Evolutionary conservation across 2,329 filamentous ascomycete genomes (phyloP).

Genomic region (Blumeria graminis): DNA sequence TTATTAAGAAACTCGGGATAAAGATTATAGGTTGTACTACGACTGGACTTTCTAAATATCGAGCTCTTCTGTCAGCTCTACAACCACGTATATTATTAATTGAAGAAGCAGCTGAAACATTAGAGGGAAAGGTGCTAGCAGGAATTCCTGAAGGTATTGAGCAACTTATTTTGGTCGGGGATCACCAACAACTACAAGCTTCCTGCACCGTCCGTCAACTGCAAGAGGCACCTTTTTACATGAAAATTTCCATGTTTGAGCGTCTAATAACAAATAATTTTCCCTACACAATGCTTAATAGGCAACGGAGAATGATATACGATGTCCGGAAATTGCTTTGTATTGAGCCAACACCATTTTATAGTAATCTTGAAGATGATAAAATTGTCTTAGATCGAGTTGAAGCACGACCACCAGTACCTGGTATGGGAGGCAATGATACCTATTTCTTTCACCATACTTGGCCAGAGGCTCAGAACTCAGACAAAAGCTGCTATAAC

Average conservation of each 20-base stretch:
- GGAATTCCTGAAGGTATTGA: slow-evolving; percentile 36
- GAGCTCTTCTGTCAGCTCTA: slow-evolving; percentile 32
- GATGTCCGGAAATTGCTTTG: slow-evolving; percentile 35
- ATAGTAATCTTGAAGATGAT: slow-evolving; percentile 33
- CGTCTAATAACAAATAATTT: slow-evolving; percentile 32
- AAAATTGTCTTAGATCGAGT: slow-evolving; percentile 26
- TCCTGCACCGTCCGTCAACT: slow-evolving; percentile 30
- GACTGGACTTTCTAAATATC: slow-evolving; percentile 46
- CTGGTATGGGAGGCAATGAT: slow-evolving; percentile 36
- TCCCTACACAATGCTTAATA: slow-evolving; percentile 29
- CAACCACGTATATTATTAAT: slow-evolving; percentile 38
- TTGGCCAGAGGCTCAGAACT: slow-evolving; percentile 39
- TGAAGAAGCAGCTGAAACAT: slow-evolving; percentile 42
- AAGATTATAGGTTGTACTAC: slow-evolving; percentile 26
- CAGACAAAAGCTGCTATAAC: slow-evolving; percentile 44
- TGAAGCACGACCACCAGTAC: slow-evolving; percentile 24
- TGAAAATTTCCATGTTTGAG: slow-evolving; percentile 46
- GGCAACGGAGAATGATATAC: slow-evolving; percentile 45
- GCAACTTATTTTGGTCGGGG: slow-evolving; percentile 43
- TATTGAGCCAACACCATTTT: slow-evolving; percentile 26
- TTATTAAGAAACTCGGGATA: slow-evolving; percentile 36
- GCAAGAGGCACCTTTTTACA: slow-evolving; percentile 29
- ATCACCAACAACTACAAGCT: slow-evolving; percentile 42
- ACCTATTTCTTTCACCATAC: slow-evolving; percentile 39
- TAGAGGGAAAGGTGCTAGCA: slow-evolving; percentile 29